Evolutionary conservation across 371 early-diverging fungal genomes (phyloP), one percentile per base, ranked within the genome.

Genomic region (Saksenaea vasiformis): DNA sequence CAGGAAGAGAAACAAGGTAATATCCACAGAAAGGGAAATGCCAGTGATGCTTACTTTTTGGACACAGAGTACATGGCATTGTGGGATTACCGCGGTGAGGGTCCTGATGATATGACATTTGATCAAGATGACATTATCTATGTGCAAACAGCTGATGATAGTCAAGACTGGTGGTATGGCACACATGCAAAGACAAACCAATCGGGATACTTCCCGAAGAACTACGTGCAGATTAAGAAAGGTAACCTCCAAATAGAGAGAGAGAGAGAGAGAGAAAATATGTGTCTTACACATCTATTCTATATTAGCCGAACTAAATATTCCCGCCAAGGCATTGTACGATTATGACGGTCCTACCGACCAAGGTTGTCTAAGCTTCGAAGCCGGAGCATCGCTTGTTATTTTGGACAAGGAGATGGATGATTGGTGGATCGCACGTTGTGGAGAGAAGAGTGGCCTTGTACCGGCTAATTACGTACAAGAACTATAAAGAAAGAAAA

Each of bases 151-250:
- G 61, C 62, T 8, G 70, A 73, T 64, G 70, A 68, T 17, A 17
- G 41, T 9, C 66, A 69, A n/a, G 78, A 78, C 35, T 83, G 77
- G 77, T 78, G 76, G 72, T 72, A 64, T 38, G 75, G 77, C 54
- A 67, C 64, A 1, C 57, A 68, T 1, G 65, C 72, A 39, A 55
- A 54, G n/a, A 64, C 65, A 22, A 31, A 59, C 9, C 53, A 67
- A 43, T 63, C 65, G 5, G 79, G 77, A 1, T 77, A 75, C 35
- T 78, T 78, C 62, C 77, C 79, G 8, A 65, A 64, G 53, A 70
- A 62, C 17, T 78, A 73, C 60, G 78, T 76, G 2, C 66, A 76
- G 38, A 27, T 38, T n/a, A 55, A 56, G 14, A 41, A 28, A 41
- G 47, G 17, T 28, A 56, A 38, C 37, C 34, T 39, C 17, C 10